Evolutionary conservation across 2,329 filamentous ascomycete genomes (phyloP).

Genomic region (Chalaropsis ovoidea): DNA sequence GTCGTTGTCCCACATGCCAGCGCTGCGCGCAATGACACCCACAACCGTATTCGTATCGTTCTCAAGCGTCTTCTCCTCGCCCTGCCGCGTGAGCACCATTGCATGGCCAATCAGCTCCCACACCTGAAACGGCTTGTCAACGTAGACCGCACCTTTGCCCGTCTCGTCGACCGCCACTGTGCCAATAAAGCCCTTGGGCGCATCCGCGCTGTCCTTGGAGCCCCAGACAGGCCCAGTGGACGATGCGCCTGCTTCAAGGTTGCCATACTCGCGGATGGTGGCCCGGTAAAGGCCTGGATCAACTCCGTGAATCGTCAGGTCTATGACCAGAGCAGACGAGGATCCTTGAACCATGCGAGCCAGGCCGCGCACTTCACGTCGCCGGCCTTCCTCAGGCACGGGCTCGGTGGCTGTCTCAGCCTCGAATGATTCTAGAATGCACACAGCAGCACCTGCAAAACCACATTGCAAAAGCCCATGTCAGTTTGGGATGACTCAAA

Average conservation of each 20-base stretch:
- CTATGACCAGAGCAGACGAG: slow-evolving; percentile 66
- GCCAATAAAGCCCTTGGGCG: slow-evolving; percentile 51
- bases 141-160: slow-evolving; percentile 67
- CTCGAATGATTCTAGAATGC: slow-evolving; percentile 77
- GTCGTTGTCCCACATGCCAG: slow-evolving; percentile 97
- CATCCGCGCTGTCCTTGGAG: slow-evolving; percentile 27
- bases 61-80: slow-evolving; percentile 42
- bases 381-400: slow-evolving; percentile 33
- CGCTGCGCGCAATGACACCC: slow-evolving; percentile 87
- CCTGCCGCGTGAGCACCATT: slow-evolving; percentile 66
- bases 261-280: slow-evolving; percentile 73
- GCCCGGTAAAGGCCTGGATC: slow-evolving; percentile 72
- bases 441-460: slow-evolving; percentile 64
- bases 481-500: slow-evolving; percentile 8
- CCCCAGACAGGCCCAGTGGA: slow-evolving; percentile 77
- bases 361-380: slow-evolving; percentile 64
- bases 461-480: neutral
- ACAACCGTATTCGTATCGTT: slow-evolving; percentile 81
- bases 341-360: slow-evolving; percentile 90
- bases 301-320: slow-evolving; percentile 77
- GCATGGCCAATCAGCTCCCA: slow-evolving; percentile 96
- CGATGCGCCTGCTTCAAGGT: slow-evolving; percentile 72
- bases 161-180: slow-evolving; percentile 62
- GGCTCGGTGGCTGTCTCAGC: slow-evolving; percentile 44
- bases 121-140: slow-evolving; percentile 73